Conservation (phyloP, 768 basidiomycete species). For the Amanita molliuscula region DNA sequence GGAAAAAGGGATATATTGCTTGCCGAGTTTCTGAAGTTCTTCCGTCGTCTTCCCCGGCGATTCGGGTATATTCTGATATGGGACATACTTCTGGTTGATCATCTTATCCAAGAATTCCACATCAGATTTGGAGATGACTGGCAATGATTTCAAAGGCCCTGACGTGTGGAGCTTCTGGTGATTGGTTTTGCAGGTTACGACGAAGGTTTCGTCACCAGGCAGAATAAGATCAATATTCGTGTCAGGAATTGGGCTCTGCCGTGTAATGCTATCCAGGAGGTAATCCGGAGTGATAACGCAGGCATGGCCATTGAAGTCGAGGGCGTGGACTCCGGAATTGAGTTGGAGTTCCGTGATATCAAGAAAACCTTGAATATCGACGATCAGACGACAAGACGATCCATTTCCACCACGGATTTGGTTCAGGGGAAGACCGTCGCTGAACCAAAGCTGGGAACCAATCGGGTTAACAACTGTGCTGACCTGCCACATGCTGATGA, state of each 20-base stretch:
- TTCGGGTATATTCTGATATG: neutral
- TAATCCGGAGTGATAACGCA: neutral
- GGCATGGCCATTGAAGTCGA: neutral
- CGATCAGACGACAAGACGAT: neutral
- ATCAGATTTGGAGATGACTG: neutral
- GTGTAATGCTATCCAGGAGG: no score
- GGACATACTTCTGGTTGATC: neutral
- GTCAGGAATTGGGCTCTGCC: neutral
- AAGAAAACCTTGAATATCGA: neutral
- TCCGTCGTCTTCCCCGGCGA: neutral
- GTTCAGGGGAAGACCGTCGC: neutral
- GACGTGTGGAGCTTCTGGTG: no score
- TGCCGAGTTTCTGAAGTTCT: neutral
- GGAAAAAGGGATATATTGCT: constrained; percentile 6
- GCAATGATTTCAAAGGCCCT: neutral
- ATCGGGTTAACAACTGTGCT: neutral
- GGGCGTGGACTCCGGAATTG: neutral
- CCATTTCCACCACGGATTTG: neutral
- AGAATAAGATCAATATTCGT: neutral
- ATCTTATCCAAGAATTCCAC: neutral
- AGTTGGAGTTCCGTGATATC: neutral
- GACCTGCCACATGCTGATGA: neutral
- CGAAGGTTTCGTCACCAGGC: neutral
- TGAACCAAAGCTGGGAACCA: neutral
- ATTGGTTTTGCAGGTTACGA: no score